Evolutionary conservation across 768 basidiomycete genomes (phyloP).

Genomic region (Rhizopogon sp.): DNA sequence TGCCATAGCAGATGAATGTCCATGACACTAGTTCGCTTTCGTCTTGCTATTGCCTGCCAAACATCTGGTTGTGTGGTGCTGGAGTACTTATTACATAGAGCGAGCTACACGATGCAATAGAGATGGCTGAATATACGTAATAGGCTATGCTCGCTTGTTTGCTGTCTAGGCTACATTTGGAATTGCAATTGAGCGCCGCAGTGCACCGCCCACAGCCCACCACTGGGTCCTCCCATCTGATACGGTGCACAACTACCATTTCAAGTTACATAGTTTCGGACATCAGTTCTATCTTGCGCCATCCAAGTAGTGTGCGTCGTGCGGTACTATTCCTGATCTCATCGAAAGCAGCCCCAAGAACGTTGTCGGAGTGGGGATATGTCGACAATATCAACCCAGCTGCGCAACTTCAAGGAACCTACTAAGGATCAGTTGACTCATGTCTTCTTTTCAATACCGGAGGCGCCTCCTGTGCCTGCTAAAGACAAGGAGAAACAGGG

Average conservation of each 20-base stretch:
- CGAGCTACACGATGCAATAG: too few species aligned
- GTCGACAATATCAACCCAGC: constrained; percentile 82
- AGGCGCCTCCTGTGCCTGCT: constrained; percentile 21
- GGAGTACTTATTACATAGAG: too few species aligned
- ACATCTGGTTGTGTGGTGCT: too few species aligned
- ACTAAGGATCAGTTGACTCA: constrained; percentile 82
- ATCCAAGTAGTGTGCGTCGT: neutral
- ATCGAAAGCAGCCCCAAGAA: neutral
- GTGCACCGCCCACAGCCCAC: constrained; percentile 5
- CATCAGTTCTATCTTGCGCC: constrained; percentile 3
- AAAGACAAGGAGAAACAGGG: constrained; percentile 20
- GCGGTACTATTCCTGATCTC: constrained; percentile 1
- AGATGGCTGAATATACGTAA: too few species aligned
- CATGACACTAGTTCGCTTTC: too few species aligned
- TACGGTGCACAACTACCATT: neutral
- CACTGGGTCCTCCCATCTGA: constrained; percentile 1
- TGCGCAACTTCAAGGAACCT: constrained; percentile 90
- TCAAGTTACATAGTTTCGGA: neutral
- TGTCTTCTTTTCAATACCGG: constrained; percentile 83
- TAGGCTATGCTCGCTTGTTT: too few species aligned
- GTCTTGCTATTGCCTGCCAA: too few species aligned
- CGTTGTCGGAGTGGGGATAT: constrained; percentile 29
- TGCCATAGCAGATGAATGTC: too few species aligned
- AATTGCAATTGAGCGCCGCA: constrained; percentile 5
- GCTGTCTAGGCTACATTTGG: constrained; percentile 9